Evolutionary conservation across 345 rosid species (phyloP), one percentile per base, ranked within the genome.

Genomic region (Fremontodendron californicum): DNA sequence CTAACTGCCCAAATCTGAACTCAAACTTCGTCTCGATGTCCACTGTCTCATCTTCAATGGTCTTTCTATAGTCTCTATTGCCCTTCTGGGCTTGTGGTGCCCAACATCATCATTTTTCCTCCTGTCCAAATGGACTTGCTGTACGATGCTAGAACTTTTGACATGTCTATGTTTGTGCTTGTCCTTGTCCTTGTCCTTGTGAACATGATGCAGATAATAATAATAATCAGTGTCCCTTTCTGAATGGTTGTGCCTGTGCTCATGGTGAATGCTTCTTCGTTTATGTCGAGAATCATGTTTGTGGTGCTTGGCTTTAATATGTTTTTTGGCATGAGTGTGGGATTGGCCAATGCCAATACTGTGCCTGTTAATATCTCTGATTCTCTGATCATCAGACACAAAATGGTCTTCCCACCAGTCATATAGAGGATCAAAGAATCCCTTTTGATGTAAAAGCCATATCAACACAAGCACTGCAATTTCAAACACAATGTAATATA

Each of bases 391-490:
- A 52, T 79, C 77, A 57, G 45, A 74, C 75, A 45, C 74, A 82
- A 85, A 84, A 79, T 85, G 86, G 77, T 93, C 92, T 73, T 92
- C 96, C 88, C 90, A 90, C 97, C 93, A 92, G 75, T 90, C 94
- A 81, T 85, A 90, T 73, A 90, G 74, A 75, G 91, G 92, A 81
- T 95, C 96, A 63, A 93, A 90, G 62, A 90, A 78, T 78, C 97
- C 97, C 77, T 95, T 92, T 72, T 90, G 96, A 80, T 92, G 97
- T 79, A 93, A 85, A 80, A 93, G 91, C 97, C 98, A 95, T 4
- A 86, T 75, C 39, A 90, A 80, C 51, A 94, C 97, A 43, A 89
- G 79, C 82, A 89, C 97, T 91, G 90, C 68, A 82, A 75, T 55
- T 66, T 73, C 58, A 62, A 75, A 43, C 29, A 71, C 18, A 71